phyloP scores from a whole-genome alignment of 768 basidiomycete genomes.

The Dacryopinax primogenitus region DNA sequence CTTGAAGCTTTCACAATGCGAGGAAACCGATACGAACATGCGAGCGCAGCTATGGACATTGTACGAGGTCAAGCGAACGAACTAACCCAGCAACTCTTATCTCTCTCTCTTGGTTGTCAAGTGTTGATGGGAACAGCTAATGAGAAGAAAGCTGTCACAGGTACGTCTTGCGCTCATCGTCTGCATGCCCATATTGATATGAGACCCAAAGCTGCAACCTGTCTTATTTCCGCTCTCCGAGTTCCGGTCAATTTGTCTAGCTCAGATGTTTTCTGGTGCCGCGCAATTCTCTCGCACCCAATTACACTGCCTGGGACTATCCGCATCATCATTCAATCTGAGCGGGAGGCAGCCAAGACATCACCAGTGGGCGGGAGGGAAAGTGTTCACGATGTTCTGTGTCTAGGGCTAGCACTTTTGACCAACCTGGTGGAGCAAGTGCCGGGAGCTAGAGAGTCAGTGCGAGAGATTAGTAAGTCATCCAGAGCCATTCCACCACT shows the following conservation, averaged over 20 bases:
- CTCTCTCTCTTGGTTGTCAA: constrained; percentile 41
- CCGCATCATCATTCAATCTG: constrained; percentile 35
- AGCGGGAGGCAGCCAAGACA: constrained; percentile 15
- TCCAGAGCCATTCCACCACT: not conserved
- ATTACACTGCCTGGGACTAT: constrained; percentile 38
- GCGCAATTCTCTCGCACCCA: constrained; percentile 37
- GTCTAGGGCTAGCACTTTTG: constrained; percentile 59
- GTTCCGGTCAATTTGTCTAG: constrained; percentile 63
- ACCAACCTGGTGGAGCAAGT: constrained; percentile 60
- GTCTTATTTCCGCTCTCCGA: constrained; percentile 30
- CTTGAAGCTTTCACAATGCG: constrained; percentile 11
- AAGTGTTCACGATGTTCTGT: constrained; percentile 40
- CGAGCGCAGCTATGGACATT: constrained; percentile 7
- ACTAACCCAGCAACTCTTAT: constrained; percentile 29
- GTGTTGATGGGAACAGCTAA: constrained; percentile 23
- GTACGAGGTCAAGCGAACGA: constrained; percentile 9
- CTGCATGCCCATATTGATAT: constrained; percentile 13
- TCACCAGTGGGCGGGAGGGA: not conserved
- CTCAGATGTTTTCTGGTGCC: constrained; percentile 44
- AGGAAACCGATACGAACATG: not conserved
- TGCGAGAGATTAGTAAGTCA: not conserved
- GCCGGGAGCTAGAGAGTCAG: constrained; percentile 22
- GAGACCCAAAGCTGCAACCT: constrained; percentile 37
- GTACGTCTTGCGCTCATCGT: constrained; percentile 16
- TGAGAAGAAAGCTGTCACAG: constrained; percentile 16